These are phyloP conservation scores for Aegilops umbellulata DNA, from an alignment of 176 grass and related monocot species.

Conservation along the genomic window DNA sequence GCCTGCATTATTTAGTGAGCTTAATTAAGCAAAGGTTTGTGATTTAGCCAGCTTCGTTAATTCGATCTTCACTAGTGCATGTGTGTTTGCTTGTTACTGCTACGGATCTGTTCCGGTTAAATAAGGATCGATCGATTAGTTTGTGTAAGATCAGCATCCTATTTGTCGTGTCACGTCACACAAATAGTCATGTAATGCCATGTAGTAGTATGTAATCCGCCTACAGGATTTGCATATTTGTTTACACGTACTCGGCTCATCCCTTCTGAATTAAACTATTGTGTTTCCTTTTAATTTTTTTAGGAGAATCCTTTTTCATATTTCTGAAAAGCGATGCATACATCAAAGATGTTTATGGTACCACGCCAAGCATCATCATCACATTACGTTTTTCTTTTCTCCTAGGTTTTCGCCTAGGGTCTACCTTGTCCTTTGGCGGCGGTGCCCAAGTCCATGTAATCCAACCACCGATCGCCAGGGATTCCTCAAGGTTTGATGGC, in stretches of 20 bases:
- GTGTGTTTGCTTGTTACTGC: not conserved
- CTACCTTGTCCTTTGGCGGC: too few relatives aligned
- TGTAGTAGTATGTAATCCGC: not conserved
- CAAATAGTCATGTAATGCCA: not conserved
- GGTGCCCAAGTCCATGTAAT: too few relatives aligned
- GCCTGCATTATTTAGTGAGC: not conserved
- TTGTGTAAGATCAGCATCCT: not conserved
- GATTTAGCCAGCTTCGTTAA: not conserved
- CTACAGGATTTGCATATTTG: not conserved
- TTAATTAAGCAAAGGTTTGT: not conserved
- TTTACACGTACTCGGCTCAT: not conserved
- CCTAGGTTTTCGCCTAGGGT: too few relatives aligned
- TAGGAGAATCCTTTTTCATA: too few relatives aligned
- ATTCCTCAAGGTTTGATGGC: too few relatives aligned
- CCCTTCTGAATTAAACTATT: too few relatives aligned
- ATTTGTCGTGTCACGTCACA: not conserved
- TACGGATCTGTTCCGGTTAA: not conserved
- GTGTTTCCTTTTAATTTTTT: too few relatives aligned
- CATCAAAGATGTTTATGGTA: too few relatives aligned
- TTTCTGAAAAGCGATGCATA: too few relatives aligned
- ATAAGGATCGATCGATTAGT: not conserved
- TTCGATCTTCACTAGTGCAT: not conserved
- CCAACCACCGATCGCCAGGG: too few relatives aligned
- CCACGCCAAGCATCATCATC: too few relatives aligned
- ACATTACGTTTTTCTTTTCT: too few relatives aligned